Base-by-base conservation (phyloP, 257 asterid species). In the Buddleja alternifolia region DNA sequence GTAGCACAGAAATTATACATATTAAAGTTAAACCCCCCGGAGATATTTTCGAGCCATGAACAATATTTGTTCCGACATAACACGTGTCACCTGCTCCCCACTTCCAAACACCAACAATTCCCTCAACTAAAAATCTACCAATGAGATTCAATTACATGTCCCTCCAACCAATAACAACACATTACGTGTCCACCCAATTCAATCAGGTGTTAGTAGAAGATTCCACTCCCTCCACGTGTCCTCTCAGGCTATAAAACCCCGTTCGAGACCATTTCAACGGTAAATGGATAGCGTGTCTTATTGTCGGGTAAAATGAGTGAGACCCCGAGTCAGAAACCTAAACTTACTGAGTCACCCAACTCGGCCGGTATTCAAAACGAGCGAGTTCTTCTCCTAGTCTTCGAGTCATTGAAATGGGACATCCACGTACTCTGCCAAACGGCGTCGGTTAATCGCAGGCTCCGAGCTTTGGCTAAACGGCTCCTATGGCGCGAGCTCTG, bases 401-500 rank as follows among this genome's bases (percentile, higher is more conserved):
- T 90, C 70, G 82, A 84, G 61, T 80, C 68, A 0, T 44, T 92
- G 8, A 81, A 82, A 12, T 92, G 96, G 96, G 97, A 92, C 46
- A 88, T 92, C 21, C 88, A 66, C 9, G 72, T 79, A 20, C 78
- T 92, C 29, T 83, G 90, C 71, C 81, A 58, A 1, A 57, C 77
- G 46, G 77, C 93, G 14, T 58, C 82, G 20, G 95, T 90, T 2
- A 86, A 79, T 57, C 58, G 84, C 48, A 70, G 67, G 57, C 87
- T 90, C 29, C 86, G 89, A 6, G 97, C 97, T 1, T 15, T 92
- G 58, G 92, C 93, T 0, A 85, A 82, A 14, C 77, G 96, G 60
- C 72, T 88, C 25, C 79, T 92, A 0, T 92, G 98, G 98, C 82
- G 82, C 32, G 91, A 86, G 78, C 84, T 90, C 24, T 88, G 96